phyloP scores from a whole-genome alignment of 768 basidiomycete species.

The Podaxis sp. region DNA sequence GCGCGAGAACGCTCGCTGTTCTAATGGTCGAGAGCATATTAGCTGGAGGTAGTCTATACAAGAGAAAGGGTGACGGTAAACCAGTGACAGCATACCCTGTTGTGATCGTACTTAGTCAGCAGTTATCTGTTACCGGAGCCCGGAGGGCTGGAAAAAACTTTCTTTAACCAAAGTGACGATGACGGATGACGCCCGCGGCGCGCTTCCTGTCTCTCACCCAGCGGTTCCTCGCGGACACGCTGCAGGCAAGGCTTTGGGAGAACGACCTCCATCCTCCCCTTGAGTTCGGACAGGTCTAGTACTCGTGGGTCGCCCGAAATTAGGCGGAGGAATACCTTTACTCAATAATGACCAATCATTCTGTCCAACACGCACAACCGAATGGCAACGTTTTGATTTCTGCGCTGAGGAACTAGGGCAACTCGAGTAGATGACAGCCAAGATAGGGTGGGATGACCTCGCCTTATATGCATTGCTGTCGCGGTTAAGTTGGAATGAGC shows the following conservation, averaged over 20 bases:
- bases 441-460: conserved; percentile 1
- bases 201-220: conserved; percentile 75
- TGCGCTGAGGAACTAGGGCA: not conserved
- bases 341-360: conserved; percentile 14
- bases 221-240: conserved; percentile 30
- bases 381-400: conserved; percentile 10
- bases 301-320: conserved; percentile 72
- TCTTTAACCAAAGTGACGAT: conserved; percentile 66
- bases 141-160: conserved; percentile 12
- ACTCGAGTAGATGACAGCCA: not conserved
- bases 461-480: conserved; percentile 1
- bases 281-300: conserved; percentile 71
- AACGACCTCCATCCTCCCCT: conserved; percentile 57
- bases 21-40: conserved; percentile 68
- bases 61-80: conserved; percentile 9
- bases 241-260: conserved; percentile 61
- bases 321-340: conserved; percentile 67
- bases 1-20: conserved; percentile 64
- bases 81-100: not conserved
- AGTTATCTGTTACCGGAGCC: conserved; percentile 16
- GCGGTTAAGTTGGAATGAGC: not conserved
- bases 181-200: conserved; percentile 57
- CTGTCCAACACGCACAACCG: not conserved
- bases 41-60: conserved; percentile 24
- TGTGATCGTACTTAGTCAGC: conserved; percentile 45